Conservation (phyloP, 2,329 filamentous ascomycete genomes). For the Alternaria viburni region DNA sequence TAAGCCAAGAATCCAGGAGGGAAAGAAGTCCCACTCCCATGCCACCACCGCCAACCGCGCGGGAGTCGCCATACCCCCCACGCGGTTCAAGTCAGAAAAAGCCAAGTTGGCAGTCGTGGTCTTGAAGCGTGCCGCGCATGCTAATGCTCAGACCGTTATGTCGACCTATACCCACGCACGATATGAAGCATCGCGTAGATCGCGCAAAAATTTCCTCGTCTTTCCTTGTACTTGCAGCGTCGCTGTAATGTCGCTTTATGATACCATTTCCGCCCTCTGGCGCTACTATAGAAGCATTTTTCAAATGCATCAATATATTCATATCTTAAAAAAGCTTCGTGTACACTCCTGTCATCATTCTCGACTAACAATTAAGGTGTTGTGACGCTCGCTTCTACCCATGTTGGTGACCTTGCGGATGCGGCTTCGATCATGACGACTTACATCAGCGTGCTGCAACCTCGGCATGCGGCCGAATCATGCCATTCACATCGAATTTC, state of each 20-base stretch:
- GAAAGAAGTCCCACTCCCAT: not conserved
- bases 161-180: not conserved
- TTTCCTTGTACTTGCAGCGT: not conserved
- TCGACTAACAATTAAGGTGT: not conserved
- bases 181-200: not conserved
- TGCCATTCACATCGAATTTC: not conserved
- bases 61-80: not conserved
- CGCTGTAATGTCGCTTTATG: not conserved
- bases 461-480: not conserved
- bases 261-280: not conserved
- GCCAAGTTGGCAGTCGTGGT: conserved; percentile 20
- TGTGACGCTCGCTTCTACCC: not conserved
- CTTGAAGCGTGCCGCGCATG: conserved; percentile 3
- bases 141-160: not conserved
- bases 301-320: not conserved
- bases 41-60: not conserved
- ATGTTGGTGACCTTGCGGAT: not conserved
- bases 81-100: not conserved
- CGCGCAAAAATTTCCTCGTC: not conserved
- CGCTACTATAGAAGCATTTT: not conserved
- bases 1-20: not conserved
- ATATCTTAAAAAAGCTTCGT: not conserved
- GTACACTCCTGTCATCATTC: not conserved
- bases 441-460: not conserved
- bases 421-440: not conserved